Evolutionary conservation across 2,329 filamentous ascomycete species (phyloP), one percentile per base, ranked within the genome.

Genomic region (Diaporthe destruens): DNA sequence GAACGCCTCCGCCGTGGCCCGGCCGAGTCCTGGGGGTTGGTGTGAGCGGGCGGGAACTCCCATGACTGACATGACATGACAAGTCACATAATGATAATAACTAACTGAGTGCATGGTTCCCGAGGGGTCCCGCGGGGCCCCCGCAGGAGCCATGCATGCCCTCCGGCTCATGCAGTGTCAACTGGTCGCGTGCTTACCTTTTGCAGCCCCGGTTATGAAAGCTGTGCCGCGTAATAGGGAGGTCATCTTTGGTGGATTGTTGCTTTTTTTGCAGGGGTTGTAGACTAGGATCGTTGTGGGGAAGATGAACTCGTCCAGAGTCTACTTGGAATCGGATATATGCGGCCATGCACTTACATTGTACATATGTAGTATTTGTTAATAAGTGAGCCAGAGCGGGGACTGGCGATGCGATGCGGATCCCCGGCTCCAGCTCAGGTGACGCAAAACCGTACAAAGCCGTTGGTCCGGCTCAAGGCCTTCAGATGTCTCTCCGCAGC

Each of bases 191-290:
- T 20, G 20, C 59, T 51, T 36, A 65, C 59, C 59, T 20, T 65
- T 65, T 2, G 59, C 59, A 23, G 59, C 59, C 44, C 59, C 59
- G 44, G 59, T 65, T 23, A 65, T 65, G 29, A 65, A 65, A 23
- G 59, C 59, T 36, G 29, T 20, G 20, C 59, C 59, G 20, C 59
- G 59, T 4, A 65, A 32, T 11, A 51, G 32, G 29, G 59, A 32
- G 7, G 59, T 1, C 59, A 65, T 65, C 5, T 65, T 51, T 6
- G n/a, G 3, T 51, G 2, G 4, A 18, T n/a, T 34, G 1, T 29
- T 29, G 29, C n/a, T n/a, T 29, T 29, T 29, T 3, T n/a, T 1
- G 5, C 4, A 11, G 56, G 1, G 11, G 9, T 4, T 39, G 0
- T 39, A 2, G 36, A 4, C 12, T 3, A 14, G 11, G 36, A 14